Evolutionary conservation across 2,329 filamentous ascomycete species (phyloP).

Genomic region (Clarireedia monteithiana): DNA sequence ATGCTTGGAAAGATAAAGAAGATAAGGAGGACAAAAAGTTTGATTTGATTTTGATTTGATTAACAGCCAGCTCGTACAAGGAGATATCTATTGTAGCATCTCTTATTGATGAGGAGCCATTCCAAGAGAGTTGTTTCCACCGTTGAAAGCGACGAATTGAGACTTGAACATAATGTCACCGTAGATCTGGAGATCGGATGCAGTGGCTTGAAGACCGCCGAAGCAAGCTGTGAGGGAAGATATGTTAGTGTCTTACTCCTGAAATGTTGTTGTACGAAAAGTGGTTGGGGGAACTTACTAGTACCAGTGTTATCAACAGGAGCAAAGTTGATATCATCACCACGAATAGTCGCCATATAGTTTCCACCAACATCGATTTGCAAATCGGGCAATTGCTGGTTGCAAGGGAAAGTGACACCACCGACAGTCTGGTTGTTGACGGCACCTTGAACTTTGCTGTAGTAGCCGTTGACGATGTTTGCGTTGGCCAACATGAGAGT

Average conservation of each 20-base stretch:
- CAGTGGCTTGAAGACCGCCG: constrained; percentile 57
- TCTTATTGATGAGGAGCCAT: constrained; percentile 35
- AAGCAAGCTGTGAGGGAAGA: constrained; percentile 45
- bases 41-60: no score
- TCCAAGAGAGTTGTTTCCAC: constrained; percentile 45
- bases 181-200: constrained; percentile 50
- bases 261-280: neutral
- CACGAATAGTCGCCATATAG: constrained; percentile 38
- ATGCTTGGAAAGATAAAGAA: no score
- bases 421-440: constrained; percentile 29
- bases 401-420: constrained; percentile 34
- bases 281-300: constrained; percentile 34
- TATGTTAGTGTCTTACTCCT: constrained; percentile 2
- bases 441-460: constrained; percentile 31
- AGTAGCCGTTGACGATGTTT: constrained; percentile 34
- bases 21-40: no score
- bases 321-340: constrained; percentile 44
- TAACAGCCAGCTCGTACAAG: no score
- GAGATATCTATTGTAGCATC: neutral
- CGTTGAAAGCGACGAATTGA: constrained; percentile 51
- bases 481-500: constrained; percentile 34
- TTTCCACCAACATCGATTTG: constrained; percentile 32
- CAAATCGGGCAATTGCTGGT: constrained; percentile 30
- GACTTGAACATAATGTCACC: constrained; percentile 56
- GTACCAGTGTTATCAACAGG: constrained; percentile 35